phyloP scores from a whole-genome alignment of 2,329 filamentous ascomycete genomes.

The Trichoderma harzianum region DNA sequence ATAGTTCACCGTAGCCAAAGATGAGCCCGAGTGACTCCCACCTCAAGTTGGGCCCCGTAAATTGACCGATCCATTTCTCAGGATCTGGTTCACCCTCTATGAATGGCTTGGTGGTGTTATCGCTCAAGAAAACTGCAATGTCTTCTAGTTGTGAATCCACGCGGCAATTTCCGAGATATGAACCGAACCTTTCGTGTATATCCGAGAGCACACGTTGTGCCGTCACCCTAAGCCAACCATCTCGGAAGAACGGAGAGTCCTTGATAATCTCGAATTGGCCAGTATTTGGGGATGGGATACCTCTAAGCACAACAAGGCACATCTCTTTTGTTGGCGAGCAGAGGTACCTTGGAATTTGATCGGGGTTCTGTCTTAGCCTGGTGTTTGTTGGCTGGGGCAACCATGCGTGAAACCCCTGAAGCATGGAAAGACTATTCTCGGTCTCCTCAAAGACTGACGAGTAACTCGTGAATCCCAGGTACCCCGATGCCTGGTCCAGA shows the following conservation, averaged over 20 bases:
- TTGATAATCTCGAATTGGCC: slow-evolving; percentile 22
- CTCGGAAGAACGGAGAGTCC: slow-evolving; percentile 20
- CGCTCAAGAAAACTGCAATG: slow-evolving; percentile 35
- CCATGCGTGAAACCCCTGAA: slow-evolving; percentile 26
- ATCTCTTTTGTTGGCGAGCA: slow-evolving; percentile 33
- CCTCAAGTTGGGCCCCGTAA: slow-evolving; percentile 36
- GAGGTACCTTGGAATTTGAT: slow-evolving; percentile 22
- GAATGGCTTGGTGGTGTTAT: slow-evolving; percentile 37
- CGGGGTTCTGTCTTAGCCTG: background rate
- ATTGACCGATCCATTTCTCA: slow-evolving; percentile 38
- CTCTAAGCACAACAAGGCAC: slow-evolving; percentile 37
- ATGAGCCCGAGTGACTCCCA: slow-evolving; percentile 45
- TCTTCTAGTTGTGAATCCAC: slow-evolving; percentile 34
- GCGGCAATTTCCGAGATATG: slow-evolving; percentile 25
- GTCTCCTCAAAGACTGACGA: slow-evolving; percentile 42
- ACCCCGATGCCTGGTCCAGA: slow-evolving; percentile 29
- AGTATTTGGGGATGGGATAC: slow-evolving; percentile 30
- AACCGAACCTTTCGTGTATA: slow-evolving; percentile 32
- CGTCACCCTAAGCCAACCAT: slow-evolving; percentile 33
- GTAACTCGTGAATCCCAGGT: slow-evolving; percentile 46
- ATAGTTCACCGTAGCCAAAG: slow-evolving; percentile 22
- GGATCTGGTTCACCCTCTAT: slow-evolving; percentile 34
- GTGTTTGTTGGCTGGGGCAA: background rate
- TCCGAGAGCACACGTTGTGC: slow-evolving; percentile 30
- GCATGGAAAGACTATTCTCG: slow-evolving; percentile 36